Evolutionary conservation across 1,284 basidiomycete genomes (phyloP).

Genomic region (Hypsizygus ulmarius): DNA sequence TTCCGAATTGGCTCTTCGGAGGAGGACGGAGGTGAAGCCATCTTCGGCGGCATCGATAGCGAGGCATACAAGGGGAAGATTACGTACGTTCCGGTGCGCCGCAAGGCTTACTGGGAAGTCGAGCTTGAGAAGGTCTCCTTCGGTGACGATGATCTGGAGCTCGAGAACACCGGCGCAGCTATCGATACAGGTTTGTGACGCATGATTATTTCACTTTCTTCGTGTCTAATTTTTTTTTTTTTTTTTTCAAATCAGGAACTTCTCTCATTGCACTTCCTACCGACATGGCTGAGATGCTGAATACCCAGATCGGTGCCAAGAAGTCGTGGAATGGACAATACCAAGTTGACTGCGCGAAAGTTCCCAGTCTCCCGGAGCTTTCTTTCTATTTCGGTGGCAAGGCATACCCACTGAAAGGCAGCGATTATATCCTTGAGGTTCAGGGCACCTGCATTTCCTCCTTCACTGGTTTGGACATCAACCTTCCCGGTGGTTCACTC

Average conservation of each 20-base stretch:
- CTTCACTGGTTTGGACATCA: constrained; percentile 93
- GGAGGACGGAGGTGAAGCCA: constrained; percentile 87
- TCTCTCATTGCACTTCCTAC: constrained; percentile 90
- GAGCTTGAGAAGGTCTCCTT: constrained; percentile 86
- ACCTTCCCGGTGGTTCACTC: constrained; percentile 80
- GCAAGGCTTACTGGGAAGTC: constrained; percentile 99
- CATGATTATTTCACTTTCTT: background rate
- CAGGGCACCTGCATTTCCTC: constrained; percentile 93
- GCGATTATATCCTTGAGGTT: constrained; percentile 87
- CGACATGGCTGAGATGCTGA: constrained; percentile 97
- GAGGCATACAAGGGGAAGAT: constrained; percentile 82
- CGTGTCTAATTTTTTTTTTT: background rate
- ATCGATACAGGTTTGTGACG: constrained; percentile 83
- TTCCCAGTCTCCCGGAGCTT: constrained; percentile 84
- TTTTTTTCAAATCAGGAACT: constrained; percentile 59
- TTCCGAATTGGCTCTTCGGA: constrained; percentile 93
- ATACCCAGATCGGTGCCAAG: constrained; percentile 91
- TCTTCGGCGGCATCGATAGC: constrained; percentile 91
- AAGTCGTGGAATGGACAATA: constrained; percentile 96
- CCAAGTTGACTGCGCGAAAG: constrained; percentile 85
- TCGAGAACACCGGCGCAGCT: constrained; percentile 91
- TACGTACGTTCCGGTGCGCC: constrained; percentile 87
- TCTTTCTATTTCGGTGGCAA: constrained; percentile 83
- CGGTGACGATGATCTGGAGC: constrained; percentile 81
- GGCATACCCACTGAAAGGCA: constrained; percentile 76